These are phyloP conservation scores for Alisma plantagoaquatica DNA, from an alignment of 106 monocot genomes.

Conservation along the genomic window DNA sequence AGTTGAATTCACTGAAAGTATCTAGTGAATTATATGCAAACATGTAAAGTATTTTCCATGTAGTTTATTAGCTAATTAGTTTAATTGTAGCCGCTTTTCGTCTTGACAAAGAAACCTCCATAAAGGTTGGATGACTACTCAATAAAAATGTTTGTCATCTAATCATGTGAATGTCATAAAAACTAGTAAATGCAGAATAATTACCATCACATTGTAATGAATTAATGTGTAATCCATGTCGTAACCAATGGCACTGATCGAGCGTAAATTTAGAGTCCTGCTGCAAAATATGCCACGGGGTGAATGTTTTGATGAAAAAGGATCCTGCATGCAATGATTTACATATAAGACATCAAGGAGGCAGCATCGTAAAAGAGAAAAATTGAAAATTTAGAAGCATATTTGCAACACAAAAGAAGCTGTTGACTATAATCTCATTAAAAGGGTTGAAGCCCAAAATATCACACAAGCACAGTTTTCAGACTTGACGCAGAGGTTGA, in stretches of 20 bases:
- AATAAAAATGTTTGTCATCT: no score
- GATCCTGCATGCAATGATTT: constrained; percentile 49
- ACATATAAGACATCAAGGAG: not conserved
- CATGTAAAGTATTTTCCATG: no score
- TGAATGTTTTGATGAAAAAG: constrained; percentile 51
- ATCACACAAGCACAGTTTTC: no score
- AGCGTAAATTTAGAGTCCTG: constrained; percentile 91
- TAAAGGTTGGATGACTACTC: no score
- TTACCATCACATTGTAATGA: constrained; percentile 94
- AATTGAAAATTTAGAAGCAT: not conserved
- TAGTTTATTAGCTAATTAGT: no score
- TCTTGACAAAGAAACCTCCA: no score
- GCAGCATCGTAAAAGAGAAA: not conserved
- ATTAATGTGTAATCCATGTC: constrained; percentile 97
- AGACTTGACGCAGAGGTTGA: no score
- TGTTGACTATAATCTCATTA: not conserved
- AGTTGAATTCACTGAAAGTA: no score
- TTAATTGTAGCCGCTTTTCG: no score
- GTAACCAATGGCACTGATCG: constrained; percentile 89
- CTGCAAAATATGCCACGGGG: constrained; percentile 90
- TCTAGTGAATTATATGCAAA: no score
- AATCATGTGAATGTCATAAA: no score
- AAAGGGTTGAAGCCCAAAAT: not conserved
- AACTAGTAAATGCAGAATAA: not conserved
- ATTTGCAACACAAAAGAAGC: not conserved